Conservation (phyloP, 441 rosid species). For the Biscutella laevigata region DNA sequence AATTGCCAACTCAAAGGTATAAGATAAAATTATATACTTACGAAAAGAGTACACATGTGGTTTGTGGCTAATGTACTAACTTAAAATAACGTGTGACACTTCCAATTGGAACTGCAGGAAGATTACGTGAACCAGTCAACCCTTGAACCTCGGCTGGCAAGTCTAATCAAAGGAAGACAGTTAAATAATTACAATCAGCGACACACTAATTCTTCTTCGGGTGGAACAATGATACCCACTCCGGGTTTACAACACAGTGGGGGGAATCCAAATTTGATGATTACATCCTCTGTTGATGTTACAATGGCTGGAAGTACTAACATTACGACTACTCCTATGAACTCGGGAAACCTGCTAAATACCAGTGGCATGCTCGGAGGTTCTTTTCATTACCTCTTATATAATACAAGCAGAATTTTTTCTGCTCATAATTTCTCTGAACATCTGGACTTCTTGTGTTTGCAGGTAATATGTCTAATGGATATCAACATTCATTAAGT, state of each 20-base stretch:
- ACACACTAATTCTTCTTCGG: constrained; percentile 50
- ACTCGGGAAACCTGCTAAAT: constrained; percentile 47
- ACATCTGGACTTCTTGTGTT: constrained; percentile 13
- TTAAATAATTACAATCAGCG: constrained; percentile 45
- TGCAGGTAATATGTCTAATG: constrained; percentile 69
- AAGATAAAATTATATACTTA: neutral
- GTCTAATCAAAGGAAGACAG: constrained; percentile 40
- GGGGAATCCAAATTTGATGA: constrained; percentile 54
- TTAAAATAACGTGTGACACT: too few relatives aligned
- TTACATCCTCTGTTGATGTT: constrained; percentile 57
- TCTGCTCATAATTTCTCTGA: constrained; percentile 2
- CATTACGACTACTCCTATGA: constrained; percentile 44
- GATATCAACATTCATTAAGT: constrained; percentile 71
- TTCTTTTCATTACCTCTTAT: constrained; percentile 39
- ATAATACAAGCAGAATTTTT: too few relatives aligned
- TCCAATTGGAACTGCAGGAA: constrained; percentile 50
- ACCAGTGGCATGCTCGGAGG: constrained; percentile 49
- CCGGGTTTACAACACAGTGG: constrained; percentile 84
- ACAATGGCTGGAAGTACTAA: constrained; percentile 49
- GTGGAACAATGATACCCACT: constrained; percentile 93
- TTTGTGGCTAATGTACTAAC: neutral
- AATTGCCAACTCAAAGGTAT: constrained; percentile 63
- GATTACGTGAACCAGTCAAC: constrained; percentile 67
- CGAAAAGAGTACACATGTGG: neutral
- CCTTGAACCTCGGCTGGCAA: constrained; percentile 59